Conservation (phyloP, 2,329 filamentous ascomycete genomes). For the Tetracladium maxilliforme region DNA sequence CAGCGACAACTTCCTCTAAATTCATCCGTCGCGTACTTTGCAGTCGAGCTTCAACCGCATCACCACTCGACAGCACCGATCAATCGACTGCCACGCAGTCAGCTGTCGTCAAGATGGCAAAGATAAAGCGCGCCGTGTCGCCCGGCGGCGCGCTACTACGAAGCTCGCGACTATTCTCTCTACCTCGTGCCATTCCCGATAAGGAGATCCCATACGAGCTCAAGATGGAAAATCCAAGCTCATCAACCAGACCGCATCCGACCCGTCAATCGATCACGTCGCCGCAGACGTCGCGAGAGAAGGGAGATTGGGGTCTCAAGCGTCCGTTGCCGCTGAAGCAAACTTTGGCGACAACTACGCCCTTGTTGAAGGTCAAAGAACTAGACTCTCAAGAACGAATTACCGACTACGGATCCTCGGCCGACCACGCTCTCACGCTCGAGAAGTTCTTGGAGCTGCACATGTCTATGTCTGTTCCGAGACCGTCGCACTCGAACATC, state of each 20-base stretch:
- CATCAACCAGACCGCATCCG: constrained; percentile 65
- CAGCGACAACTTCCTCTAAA: too few relatives aligned
- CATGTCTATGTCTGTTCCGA: constrained; percentile 54
- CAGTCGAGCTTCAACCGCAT: too few relatives aligned
- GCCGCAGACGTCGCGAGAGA: constrained; percentile 52
- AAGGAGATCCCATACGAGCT: too few relatives aligned
- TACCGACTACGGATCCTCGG: constrained; percentile 74
- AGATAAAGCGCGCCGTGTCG: constrained; percentile 26
- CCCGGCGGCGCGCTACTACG: constrained; percentile 61
- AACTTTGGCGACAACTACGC: constrained; percentile 57
- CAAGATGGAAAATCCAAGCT: too few relatives aligned
- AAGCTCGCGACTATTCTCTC: constrained; percentile 76
- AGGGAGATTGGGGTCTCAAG: constrained; percentile 91
- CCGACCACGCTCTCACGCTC: constrained; percentile 67
- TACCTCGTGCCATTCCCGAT: constrained; percentile 59
- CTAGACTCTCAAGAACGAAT: constrained; percentile 79
- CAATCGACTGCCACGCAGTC: too few relatives aligned
- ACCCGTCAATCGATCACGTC: constrained; percentile 73
- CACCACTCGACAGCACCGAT: too few relatives aligned
- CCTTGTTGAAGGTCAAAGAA: constrained; percentile 60
- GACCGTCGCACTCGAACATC: constrained; percentile 19
- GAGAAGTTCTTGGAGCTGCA: constrained; percentile 77
- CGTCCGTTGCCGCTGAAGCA: constrained; percentile 64
- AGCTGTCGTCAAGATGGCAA: too few relatives aligned
- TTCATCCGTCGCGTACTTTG: too few relatives aligned